These are phyloP conservation scores for Rhazya stricta DNA, from an alignment of 257 asterid species.

Conservation along the genomic window DNA sequence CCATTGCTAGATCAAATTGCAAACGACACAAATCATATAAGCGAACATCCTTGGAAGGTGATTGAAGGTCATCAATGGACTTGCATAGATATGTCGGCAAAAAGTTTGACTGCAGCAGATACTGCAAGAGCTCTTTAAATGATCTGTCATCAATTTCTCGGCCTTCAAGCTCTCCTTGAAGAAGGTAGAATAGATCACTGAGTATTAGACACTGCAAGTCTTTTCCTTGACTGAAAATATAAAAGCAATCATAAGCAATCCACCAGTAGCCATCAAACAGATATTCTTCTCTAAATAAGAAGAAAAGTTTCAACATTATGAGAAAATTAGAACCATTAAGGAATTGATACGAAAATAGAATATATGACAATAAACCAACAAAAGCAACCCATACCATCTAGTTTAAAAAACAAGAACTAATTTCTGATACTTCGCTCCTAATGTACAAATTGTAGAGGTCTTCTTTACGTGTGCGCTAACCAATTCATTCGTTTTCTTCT, in stretches of 20 bases:
- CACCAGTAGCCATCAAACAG: conserved; percentile 5
- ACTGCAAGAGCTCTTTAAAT: conserved; percentile 77
- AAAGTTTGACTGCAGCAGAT: conserved; percentile 55
- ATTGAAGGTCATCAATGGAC: conserved; percentile 40
- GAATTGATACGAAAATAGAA: not conserved
- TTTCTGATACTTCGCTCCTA: not conserved
- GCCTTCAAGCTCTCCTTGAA: conserved; percentile 93
- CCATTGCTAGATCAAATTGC: conserved; percentile 64
- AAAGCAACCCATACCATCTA: not conserved
- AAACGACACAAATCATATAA: conserved; percentile 58
- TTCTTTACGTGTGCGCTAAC: not conserved
- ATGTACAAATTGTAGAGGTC: not conserved
- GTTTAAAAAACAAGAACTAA: not conserved
- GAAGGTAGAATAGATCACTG: conserved; percentile 76
- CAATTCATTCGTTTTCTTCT: not conserved
- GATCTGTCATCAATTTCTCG: conserved; percentile 65
- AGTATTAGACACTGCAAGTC: conserved; percentile 64
- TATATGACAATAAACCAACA: not conserved
- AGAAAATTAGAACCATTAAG: not conserved
- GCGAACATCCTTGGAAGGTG: conserved; percentile 30
- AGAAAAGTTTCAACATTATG: not conserved
- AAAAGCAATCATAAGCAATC: conserved; percentile 8
- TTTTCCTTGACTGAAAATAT: conserved; percentile 56
- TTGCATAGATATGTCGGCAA: conserved; percentile 50
- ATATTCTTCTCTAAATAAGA: not conserved